A percentile compares a stretch with the other conserved stretches of the same genome.
Conservation (phyloP, 345 rosid genomes). For the Linum trigynum region DNA sequence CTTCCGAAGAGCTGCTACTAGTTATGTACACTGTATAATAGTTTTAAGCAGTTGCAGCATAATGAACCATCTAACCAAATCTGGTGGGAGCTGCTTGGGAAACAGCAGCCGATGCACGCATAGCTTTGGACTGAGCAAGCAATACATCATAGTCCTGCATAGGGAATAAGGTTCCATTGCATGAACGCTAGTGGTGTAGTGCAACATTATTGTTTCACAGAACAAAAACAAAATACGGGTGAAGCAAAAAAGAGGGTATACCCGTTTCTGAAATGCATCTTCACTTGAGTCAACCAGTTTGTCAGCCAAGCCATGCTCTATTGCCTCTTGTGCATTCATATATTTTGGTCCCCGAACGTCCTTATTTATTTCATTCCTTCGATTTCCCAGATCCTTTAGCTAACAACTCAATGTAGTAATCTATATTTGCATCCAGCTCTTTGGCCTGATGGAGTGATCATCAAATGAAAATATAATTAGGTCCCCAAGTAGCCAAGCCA, state of each 20-base stretch:
- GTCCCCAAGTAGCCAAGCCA: too few relatives aligned
- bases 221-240: not conserved
- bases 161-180: not conserved
- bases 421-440: slow-evolving; percentile 66
- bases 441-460: slow-evolving; percentile 41
- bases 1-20: not conserved
- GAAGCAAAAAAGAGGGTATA: slow-evolving; percentile 20
- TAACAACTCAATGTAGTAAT: slow-evolving; percentile 56
- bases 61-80: slow-evolving; percentile 17
- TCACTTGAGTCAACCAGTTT: slow-evolving; percentile 52
- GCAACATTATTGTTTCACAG: not conserved
- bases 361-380: slow-evolving; percentile 56
- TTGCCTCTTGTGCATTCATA: slow-evolving; percentile 58
- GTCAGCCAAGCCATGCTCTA: slow-evolving; percentile 84
- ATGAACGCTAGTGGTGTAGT: slow-evolving; percentile 7
- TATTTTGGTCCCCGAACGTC: slow-evolving; percentile 66
- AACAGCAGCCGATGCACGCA: slow-evolving; percentile 48
- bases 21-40: not conserved
- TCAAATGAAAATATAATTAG: slow-evolving; percentile 5
- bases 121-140: slow-evolving; percentile 57
- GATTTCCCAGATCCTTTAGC: slow-evolving; percentile 72
- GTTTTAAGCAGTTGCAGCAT: too few relatives aligned
- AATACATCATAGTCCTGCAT: slow-evolving; percentile 57
- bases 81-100: slow-evolving; percentile 52
- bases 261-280: slow-evolving; percentile 49